These are phyloP conservation scores for Xylaria palmicola DNA, from an alignment of 495 filamentous ascomycete species.

Conservation along the genomic window DNA sequence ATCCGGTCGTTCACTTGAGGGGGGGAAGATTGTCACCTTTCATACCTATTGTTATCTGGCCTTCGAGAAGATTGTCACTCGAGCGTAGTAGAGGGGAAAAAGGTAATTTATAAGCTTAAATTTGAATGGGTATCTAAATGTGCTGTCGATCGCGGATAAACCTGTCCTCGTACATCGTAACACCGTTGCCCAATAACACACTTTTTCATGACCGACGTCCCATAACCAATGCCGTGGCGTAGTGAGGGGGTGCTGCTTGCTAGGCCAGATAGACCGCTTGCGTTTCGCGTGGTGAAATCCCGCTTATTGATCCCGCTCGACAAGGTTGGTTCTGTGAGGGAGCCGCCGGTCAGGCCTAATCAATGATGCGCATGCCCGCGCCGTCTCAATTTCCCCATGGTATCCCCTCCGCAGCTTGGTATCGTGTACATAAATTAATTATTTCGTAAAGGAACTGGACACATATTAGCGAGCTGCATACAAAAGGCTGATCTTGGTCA, in stretches of 20 bases:
- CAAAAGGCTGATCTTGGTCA: background rate
- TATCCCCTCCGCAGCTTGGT: no score
- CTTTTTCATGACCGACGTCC: background rate
- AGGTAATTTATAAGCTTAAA: conserved; percentile 1
- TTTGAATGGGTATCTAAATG: conserved; percentile 15
- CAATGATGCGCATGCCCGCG: no score
- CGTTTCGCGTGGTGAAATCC: background rate
- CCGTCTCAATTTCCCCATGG: no score
- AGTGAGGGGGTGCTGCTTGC: background rate
- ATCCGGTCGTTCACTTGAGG: background rate
- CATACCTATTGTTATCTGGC: no score
- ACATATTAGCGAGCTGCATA: background rate
- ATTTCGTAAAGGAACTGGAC: no score
- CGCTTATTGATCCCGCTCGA: background rate
- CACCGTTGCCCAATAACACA: background rate
- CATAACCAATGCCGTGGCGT: background rate
- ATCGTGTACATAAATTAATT: no score
- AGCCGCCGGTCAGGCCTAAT: background rate
- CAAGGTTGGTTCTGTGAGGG: background rate
- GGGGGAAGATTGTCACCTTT: no score
- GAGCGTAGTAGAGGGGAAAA: background rate
- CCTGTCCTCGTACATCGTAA: conserved; percentile 5
- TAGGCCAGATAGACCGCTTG: background rate
- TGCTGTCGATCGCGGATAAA: background rate
- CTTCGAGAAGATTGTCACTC: no score